Percentiles rank a stretch among this genome's conserved stretches.
Conservation (phyloP, 192 early-diverging fungal genomes). For the Backusella luteola region DNA sequence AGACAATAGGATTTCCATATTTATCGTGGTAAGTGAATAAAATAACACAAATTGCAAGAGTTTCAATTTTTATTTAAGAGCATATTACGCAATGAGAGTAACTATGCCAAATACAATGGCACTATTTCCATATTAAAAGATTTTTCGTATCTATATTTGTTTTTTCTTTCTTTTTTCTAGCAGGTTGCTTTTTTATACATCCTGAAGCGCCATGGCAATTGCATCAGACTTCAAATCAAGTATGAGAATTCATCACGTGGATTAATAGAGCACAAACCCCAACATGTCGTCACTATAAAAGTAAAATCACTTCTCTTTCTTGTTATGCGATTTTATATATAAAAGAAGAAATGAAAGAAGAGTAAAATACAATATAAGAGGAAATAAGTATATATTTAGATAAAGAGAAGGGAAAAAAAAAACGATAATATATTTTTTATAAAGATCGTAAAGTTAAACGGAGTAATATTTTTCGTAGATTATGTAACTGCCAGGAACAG, state of each 20-base stretch:
- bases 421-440: neutral
- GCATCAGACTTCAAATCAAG: neutral
- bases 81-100: neutral
- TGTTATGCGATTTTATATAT: neutral
- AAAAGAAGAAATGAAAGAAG: neutral
- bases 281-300: neutral
- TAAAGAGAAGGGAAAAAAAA: neutral
- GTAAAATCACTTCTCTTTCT: neutral
- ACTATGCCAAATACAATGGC: neutral
- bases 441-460: neutral
- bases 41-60: neutral
- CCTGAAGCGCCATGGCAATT: neutral
- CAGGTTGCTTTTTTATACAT: neutral
- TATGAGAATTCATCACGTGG: neutral
- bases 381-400: neutral
- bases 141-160: neutral
- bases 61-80: neutral
- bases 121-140: neutral
- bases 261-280: neutral
- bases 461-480: neutral
- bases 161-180: neutral
- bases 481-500: neutral
- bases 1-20: neutral
- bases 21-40: neutral
- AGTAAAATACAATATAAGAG: neutral